Evolutionary conservation across 257 asterid species (phyloP).

Genomic region (Solanum tacnaense): DNA sequence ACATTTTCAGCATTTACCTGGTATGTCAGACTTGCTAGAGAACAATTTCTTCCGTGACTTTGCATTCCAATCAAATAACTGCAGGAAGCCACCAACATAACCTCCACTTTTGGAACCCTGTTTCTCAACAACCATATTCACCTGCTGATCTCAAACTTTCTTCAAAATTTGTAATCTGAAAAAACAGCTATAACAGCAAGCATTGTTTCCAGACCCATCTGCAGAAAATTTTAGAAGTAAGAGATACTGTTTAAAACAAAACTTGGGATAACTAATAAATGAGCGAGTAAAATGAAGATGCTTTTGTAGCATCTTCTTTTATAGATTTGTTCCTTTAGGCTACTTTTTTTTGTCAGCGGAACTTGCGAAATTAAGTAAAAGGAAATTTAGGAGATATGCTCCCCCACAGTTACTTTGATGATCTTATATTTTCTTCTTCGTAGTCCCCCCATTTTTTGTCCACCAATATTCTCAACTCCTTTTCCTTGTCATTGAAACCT

Average conservation of each 20-base stretch:
- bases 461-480: background rate
- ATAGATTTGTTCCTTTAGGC: background rate
- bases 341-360: background rate
- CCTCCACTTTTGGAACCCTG: conserved; percentile 57
- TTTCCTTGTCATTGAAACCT: background rate
- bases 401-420: background rate
- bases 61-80: conserved; percentile 87
- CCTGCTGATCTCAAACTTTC: background rate
- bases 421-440: background rate
- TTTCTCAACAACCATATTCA: conserved; percentile 60
- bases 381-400: background rate
- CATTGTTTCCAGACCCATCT: background rate
- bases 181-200: background rate
- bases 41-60: conserved; percentile 81
- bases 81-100: conserved; percentile 78
- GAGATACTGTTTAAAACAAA: background rate
- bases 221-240: background rate
- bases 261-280: background rate
- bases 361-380: background rate
- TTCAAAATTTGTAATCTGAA: conserved; percentile 7
- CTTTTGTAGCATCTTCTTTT: background rate
- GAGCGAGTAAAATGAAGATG: background rate
- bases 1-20: conserved; percentile 30
- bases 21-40: conserved; percentile 53
- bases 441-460: background rate